Evolutionary conservation across 768 basidiomycete species (phyloP).

Genomic region (Lactarius sanguifluus): DNA sequence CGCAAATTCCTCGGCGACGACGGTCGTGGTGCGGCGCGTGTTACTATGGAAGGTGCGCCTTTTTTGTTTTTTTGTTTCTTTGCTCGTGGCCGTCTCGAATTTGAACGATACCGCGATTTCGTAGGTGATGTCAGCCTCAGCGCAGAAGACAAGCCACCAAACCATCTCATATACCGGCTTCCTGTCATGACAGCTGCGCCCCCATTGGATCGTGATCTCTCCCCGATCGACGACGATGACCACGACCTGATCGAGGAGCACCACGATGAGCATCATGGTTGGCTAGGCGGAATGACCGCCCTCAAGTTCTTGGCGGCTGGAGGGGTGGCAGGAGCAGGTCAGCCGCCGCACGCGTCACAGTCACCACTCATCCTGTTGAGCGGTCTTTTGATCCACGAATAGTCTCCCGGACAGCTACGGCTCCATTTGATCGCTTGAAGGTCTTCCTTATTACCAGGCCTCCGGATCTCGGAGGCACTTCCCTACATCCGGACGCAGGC

Average conservation of each 20-base stretch:
- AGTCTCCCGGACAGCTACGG: conserved; percentile 97
- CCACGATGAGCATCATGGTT: conserved; percentile 55
- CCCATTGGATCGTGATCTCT: neutral
- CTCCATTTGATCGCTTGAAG: conserved; percentile 96
- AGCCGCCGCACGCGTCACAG: conserved; percentile 33
- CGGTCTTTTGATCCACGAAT: conserved; percentile 17
- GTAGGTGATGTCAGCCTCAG: conserved; percentile 76
- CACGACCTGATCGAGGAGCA: conserved; percentile 35
- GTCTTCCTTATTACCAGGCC: conserved; percentile 92
- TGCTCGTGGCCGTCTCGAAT: conserved; percentile 15
- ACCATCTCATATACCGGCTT: conserved; percentile 24
- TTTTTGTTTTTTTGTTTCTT: conserved; percentile 1
- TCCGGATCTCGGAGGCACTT: conserved; percentile 64
- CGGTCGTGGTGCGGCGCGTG: conserved; percentile 72
- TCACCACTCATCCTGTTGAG: neutral
- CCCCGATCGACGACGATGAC: conserved; percentile 38
- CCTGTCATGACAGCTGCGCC: conserved; percentile 7
- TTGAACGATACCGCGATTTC: conserved; percentile 1
- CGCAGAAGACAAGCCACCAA: conserved; percentile 67
- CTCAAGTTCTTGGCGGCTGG: conserved; percentile 91
- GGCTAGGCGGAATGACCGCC: conserved; percentile 69
- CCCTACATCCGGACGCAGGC: conserved; percentile 44
- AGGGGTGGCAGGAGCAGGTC: conserved; percentile 91
- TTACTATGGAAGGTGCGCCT: conserved; percentile 82
- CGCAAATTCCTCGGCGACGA: conserved; percentile 68